Evolutionary conservation across 2,329 filamentous ascomycete species (phyloP).

Genomic region (Penicillium nordicum): DNA sequence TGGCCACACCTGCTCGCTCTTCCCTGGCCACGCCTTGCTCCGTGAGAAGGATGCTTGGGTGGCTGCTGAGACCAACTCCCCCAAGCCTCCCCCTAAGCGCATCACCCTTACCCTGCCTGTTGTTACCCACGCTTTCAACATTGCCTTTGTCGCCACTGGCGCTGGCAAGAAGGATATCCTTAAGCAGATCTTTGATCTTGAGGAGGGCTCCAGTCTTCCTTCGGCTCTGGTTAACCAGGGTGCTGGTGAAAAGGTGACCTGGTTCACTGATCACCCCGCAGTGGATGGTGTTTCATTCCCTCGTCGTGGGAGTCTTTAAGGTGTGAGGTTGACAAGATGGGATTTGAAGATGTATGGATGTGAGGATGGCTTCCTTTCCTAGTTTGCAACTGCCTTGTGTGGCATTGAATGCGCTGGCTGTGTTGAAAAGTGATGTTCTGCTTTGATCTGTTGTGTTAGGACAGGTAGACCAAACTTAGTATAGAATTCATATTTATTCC

Average conservation of each 20-base stretch:
- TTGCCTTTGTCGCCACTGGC: constrained; percentile 90
- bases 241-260: constrained; percentile 81
- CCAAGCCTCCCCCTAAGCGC: constrained; percentile 85
- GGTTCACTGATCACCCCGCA: constrained; percentile 88
- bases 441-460: neutral
- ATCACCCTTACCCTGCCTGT: constrained; percentile 93
- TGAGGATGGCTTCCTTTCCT: neutral
- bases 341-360: neutral
- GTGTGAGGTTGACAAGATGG: neutral
- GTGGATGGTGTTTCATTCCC: constrained; percentile 83
- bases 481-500: neutral
- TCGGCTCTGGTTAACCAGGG: constrained; percentile 84
- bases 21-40: constrained; percentile 83
- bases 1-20: constrained; percentile 94
- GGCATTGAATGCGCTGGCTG: neutral
- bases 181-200: constrained; percentile 83
- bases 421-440: neutral
- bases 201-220: constrained; percentile 70
- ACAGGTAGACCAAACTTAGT: neutral
- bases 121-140: constrained; percentile 76
- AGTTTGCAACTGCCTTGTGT: neutral
- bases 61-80: constrained; percentile 83
- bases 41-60: constrained; percentile 90
- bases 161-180: constrained; percentile 85
- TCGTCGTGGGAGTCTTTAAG: constrained; percentile 63